Conservation (phyloP, 2,329 filamentous ascomycete genomes). For the Didymella segeticola region DNA sequence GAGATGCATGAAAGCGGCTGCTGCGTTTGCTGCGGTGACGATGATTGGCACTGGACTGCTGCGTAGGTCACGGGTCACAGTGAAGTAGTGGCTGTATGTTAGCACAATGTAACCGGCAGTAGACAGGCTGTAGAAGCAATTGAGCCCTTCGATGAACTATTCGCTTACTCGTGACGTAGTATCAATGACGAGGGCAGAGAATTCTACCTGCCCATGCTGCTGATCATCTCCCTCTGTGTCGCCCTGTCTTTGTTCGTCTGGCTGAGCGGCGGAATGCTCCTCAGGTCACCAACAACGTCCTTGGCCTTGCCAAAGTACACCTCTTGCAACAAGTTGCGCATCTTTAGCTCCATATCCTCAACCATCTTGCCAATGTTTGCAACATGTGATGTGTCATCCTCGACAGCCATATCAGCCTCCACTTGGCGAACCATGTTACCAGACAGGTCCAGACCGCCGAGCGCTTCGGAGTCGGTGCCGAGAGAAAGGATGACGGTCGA, state of each 20-base stretch:
- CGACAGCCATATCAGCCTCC: slow-evolving; percentile 87
- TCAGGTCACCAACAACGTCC: slow-evolving; percentile 94
- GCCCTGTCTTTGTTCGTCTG: slow-evolving; percentile 84
- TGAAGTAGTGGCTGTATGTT: too few species aligned
- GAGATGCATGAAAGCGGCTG: neutral
- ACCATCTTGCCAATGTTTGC: slow-evolving; percentile 90
- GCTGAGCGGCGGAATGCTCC: slow-evolving; percentile 84
- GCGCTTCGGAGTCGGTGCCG: slow-evolving; percentile 68
- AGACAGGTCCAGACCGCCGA: slow-evolving; percentile 89
- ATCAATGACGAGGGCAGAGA: neutral
- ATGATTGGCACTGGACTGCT: too few species aligned
- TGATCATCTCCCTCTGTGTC: slow-evolving; percentile 88
- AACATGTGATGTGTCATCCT: slow-evolving; percentile 91
- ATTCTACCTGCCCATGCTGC: slow-evolving; percentile 52
- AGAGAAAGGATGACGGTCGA: slow-evolving; percentile 94
- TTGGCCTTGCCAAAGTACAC: slow-evolving; percentile 99
- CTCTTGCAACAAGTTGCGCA: slow-evolving; percentile 97
- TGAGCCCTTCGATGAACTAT: too few species aligned
- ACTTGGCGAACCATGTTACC: slow-evolving; percentile 98
- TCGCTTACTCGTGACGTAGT: neutral
- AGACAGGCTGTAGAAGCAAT: too few species aligned
- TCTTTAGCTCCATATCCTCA: slow-evolving; percentile 99
- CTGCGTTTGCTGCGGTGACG: neutral
- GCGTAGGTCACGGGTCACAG: too few species aligned
- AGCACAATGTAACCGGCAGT: too few species aligned